phyloP scores from a whole-genome alignment of 192 early-diverging fungal genomes.

The Backusella tuberculispora region DNA sequence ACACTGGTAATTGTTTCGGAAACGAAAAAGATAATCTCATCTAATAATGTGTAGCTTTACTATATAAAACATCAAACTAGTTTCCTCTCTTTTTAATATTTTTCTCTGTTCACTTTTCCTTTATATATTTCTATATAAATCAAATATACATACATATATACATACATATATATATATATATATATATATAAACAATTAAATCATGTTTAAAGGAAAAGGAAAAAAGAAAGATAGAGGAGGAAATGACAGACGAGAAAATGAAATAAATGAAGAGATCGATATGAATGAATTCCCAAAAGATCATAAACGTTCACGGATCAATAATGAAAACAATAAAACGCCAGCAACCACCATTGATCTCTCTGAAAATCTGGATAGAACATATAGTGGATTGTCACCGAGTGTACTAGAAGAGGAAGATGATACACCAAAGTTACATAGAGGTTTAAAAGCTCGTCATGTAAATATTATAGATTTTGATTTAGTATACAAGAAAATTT shows the following conservation, averaged over 20 bases:
- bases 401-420: not conserved
- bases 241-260: not conserved
- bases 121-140: not conserved
- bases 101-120: not conserved
- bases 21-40: slow-evolving; percentile 14
- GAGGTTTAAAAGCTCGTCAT: slow-evolving; percentile 72
- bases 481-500: not conserved
- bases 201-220: slow-evolving; percentile 2
- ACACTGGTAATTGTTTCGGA: not conserved
- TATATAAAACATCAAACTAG: not conserved
- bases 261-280: not conserved
- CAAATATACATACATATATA: not conserved
- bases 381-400: not conserved
- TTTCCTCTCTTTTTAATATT: not conserved
- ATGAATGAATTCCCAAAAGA: not conserved
- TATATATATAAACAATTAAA: not conserved
- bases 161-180: not conserved
- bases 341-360: not conserved
- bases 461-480: slow-evolving; percentile 53
- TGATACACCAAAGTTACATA: slow-evolving; percentile 48
- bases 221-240: not conserved
- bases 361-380: not conserved
- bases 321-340: not conserved
- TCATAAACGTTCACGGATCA: not conserved
- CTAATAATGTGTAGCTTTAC: not conserved